Evolutionary conservation across 805 yeast genomes (phyloP).

Genomic region (Candida yuanshanica): DNA sequence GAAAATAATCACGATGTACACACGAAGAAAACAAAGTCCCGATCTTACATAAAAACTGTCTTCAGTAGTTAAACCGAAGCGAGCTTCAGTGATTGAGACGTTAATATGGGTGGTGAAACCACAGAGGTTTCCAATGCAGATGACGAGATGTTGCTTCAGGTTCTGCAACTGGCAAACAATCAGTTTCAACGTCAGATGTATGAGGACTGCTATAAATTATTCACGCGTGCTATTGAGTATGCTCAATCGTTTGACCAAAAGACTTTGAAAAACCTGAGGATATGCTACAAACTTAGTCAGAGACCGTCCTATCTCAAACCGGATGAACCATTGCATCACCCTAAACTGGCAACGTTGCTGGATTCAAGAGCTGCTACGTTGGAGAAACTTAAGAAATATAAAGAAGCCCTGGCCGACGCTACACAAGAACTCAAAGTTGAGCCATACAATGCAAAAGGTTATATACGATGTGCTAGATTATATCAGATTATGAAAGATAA

Average conservation of each 20-base stretch:
- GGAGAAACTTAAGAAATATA: conserved; percentile 11
- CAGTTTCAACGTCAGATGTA: conserved; percentile 4
- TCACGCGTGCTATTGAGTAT: conserved; percentile 16
- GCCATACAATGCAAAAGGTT: conserved; percentile 22
- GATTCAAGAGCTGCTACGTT: conserved; percentile 21
- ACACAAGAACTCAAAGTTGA: conserved; percentile 14
- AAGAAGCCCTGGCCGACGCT: conserved; percentile 17
- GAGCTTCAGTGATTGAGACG: no score
- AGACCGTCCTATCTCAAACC: conserved; percentile 12
- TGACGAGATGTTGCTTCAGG: conserved; percentile 3
- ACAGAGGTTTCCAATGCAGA: not conserved
- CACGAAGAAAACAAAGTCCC: no score
- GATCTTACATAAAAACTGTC: no score
- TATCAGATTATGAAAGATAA: conserved; percentile 5
- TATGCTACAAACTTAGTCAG: conserved; percentile 9
- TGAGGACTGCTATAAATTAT: conserved; percentile 3
- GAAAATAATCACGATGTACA: no score
- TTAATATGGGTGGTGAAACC: not conserved
- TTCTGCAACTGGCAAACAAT: conserved; percentile 2
- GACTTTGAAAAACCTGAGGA: conserved; percentile 7
- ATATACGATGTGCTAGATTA: conserved; percentile 16
- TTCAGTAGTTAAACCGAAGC: no score
- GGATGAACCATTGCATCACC: conserved; percentile 14
- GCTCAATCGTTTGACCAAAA: conserved; percentile 14
- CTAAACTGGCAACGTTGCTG: conserved; percentile 17